Percentiles rank a stretch among this genome's conserved stretches.
phyloP scores from a whole-genome alignment of 768 basidiomycete species.

The Auriscalpium microsporum region DNA sequence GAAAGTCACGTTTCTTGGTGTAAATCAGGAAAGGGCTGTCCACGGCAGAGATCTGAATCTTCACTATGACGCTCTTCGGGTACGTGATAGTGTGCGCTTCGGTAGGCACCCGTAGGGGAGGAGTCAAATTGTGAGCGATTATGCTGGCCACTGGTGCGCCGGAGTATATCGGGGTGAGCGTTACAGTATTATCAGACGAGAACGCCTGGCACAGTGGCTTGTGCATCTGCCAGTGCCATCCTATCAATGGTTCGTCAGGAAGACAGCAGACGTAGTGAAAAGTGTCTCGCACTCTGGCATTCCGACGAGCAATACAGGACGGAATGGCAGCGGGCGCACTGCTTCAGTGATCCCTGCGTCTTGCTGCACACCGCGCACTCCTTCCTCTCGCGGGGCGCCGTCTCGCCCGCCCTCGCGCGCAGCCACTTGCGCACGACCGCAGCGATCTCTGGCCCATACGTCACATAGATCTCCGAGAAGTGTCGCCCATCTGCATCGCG shows the following conservation, averaged over 20 bases:
- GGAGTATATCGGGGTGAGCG: too few species aligned
- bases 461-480: constrained; percentile 18
- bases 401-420: constrained; percentile 35
- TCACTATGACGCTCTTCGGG: too few species aligned
- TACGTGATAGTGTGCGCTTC: too few species aligned
- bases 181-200: neutral
- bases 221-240: constrained; percentile 33
- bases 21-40: too few species aligned
- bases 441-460: constrained; percentile 35
- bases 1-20: too few species aligned
- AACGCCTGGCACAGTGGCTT: constrained; percentile 30
- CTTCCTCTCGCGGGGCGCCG: constrained; percentile 35
- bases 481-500: constrained; percentile 31
- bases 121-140: too few species aligned
- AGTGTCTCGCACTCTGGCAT: constrained; percentile 34
- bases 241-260: too few species aligned
- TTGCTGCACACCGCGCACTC: constrained; percentile 33
- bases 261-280: too few species aligned
- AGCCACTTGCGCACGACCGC: constrained; percentile 40
- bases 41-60: too few species aligned
- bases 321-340: constrained; percentile 36
- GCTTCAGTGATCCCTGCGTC: constrained; percentile 26
- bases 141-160: too few species aligned
- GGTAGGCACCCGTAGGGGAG: too few species aligned
- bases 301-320: constrained; percentile 41